Evolutionary conservation across 768 basidiomycete species (phyloP).

Genomic region (Agrocybe pediades): DNA sequence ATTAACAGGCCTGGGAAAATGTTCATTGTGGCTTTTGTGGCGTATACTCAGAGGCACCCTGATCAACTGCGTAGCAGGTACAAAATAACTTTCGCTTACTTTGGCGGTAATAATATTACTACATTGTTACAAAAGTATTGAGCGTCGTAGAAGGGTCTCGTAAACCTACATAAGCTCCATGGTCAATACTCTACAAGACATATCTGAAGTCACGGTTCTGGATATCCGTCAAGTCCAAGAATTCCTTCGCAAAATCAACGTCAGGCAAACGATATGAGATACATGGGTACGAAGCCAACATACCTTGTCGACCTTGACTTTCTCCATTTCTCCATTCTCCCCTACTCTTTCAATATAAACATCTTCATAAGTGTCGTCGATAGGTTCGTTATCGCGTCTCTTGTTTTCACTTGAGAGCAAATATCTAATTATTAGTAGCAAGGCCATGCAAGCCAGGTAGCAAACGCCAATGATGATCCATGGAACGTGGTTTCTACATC

Average conservation of each 20-base stretch:
- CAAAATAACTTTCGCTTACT: too few species aligned
- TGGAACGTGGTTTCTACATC: slow-evolving; percentile 65
- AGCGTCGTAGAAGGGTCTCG: too few species aligned
- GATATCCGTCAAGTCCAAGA: slow-evolving; percentile 70
- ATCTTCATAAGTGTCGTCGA: slow-evolving; percentile 56
- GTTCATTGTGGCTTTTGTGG: neutral
- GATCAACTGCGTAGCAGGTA: too few species aligned
- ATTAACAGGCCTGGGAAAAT: slow-evolving; percentile 1
- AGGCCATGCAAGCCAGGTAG: slow-evolving; percentile 51
- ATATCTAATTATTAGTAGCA: slow-evolving; percentile 50
- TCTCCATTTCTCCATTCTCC: slow-evolving; percentile 53
- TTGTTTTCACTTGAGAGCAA: slow-evolving; percentile 63
- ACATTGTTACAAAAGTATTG: too few species aligned
- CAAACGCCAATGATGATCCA: slow-evolving; percentile 78
- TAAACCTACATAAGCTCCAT: too few species aligned
- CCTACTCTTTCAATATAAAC: slow-evolving; percentile 56
- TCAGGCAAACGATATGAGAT: neutral
- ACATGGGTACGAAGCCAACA: slow-evolving; percentile 12
- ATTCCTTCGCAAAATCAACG: slow-evolving; percentile 46
- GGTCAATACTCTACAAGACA: slow-evolving; percentile 45
- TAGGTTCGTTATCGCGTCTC: slow-evolving; percentile 57
- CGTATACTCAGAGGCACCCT: neutral
- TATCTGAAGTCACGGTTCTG: slow-evolving; percentile 78
- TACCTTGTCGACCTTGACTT: slow-evolving; percentile 70
- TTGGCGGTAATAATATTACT: too few species aligned